Base-by-base conservation (phyloP, 2,329 filamentous ascomycete genomes). In the Pseudofabraea citricarpa region DNA sequence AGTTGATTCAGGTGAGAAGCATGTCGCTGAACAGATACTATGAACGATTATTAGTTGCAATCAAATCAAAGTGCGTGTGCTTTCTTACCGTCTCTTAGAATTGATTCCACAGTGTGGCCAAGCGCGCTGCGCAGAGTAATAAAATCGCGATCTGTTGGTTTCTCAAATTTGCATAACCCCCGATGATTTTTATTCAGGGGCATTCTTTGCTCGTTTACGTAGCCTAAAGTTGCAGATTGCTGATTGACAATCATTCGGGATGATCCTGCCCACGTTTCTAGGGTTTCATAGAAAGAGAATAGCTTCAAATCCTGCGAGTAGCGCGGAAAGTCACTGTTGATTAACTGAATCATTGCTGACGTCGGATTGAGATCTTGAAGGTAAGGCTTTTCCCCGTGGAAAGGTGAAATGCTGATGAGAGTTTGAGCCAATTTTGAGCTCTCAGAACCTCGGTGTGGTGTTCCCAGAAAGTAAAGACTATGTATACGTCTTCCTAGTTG, bases 211-310 rank as follows among this genome's bases (percentile, higher is more conserved):
- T 64, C 59, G 5, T 52, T 50, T 2, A 38, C 43, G 46, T 56
- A 62, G 9, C 56, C 59, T 9, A 62, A 43, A 1, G 50, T 45
- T 15, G 59, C 56, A 1, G 52, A 57, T 8, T 56, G 49, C 35
- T 46, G 50, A 7, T 49, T 38, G 2, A 63, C 46, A 40, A 63
- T 51, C 31, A 62, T 50, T 26, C 49, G 58, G 18, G 47, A 46
- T 19, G 53, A 21, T 26, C 55, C 60, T 7, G 59, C 44, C 10
- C 48, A 50, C 6, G 57, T 54, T 16, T 54, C 53, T 16, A 62
- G 46, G 0, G 66, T 71, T 47, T 74, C 72, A 49, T 71, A 73
- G 49, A 74, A 74, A 0, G 70, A 73, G 37, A 54, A 58, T 1
- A 68, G 57, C 1, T 60, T 39, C 1, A 68, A 37, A 20, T 58